Evolutionary conservation across 306 rosid species (phyloP).

Genomic region (Hippophae rhamnoides): DNA sequence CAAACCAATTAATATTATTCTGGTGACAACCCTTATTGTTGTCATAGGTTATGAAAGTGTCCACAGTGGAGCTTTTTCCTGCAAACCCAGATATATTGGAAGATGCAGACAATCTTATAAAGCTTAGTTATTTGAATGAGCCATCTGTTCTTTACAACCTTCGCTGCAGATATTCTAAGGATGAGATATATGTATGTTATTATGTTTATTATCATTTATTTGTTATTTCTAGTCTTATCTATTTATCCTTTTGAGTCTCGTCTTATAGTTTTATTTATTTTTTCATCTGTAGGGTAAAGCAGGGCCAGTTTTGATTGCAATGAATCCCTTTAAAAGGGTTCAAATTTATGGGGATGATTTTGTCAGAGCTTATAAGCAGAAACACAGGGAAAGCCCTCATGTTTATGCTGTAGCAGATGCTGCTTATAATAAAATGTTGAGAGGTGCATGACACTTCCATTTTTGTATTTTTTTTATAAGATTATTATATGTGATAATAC

Average conservation of each 20-base stretch:
- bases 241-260: constrained; percentile 19
- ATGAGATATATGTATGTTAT: constrained; percentile 62
- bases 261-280: too few species aligned
- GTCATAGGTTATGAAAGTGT: constrained; percentile 52
- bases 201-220: constrained; percentile 16
- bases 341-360: constrained; percentile 57
- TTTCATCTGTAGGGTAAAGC: constrained; percentile 68
- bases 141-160: constrained; percentile 85
- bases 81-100: constrained; percentile 85
- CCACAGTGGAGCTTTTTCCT: constrained; percentile 55
- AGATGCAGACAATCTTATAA: constrained; percentile 87
- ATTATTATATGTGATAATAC: constrained; percentile 2
- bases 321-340: constrained; percentile 80
- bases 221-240: constrained; percentile 8
- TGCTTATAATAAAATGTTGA: constrained; percentile 79
- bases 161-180: constrained; percentile 59
- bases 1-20: constrained; percentile 5
- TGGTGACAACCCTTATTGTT: constrained; percentile 24
- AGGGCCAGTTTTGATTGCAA: constrained; percentile 74
- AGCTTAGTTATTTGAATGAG: constrained; percentile 86
- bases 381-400: constrained; percentile 54
- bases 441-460: constrained; percentile 34
- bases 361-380: constrained; percentile 52
- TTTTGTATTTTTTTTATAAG: neutral
- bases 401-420: constrained; percentile 64